Evolutionary conservation across 805 yeast species (phyloP).

Genomic region (Kazachstania martiniae): DNA sequence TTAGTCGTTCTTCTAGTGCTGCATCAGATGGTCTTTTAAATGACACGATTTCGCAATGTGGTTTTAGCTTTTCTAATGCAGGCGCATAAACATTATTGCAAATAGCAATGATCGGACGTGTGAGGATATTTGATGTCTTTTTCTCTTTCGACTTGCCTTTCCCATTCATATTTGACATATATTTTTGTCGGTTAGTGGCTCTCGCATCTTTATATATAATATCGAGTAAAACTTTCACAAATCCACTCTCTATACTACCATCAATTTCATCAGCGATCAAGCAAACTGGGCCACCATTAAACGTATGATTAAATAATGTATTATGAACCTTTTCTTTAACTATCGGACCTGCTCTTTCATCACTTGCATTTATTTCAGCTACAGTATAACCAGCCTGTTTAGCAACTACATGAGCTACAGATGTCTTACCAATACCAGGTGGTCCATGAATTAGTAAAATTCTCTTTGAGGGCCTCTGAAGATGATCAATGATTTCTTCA

Average conservation of each 20-base stretch:
- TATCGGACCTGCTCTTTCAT: slow-evolving; percentile 52
- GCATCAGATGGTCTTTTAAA: slow-evolving; percentile 49
- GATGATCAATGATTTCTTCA: slow-evolving; percentile 32
- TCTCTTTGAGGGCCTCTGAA: slow-evolving; percentile 48
- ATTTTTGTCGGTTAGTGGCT: slow-evolving; percentile 32
- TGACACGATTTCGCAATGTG: slow-evolving; percentile 57
- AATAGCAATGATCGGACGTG: slow-evolving; percentile 82
- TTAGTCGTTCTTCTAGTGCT: slow-evolving; percentile 37
- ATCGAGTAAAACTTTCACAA: slow-evolving; percentile 47
- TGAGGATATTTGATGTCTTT: slow-evolving; percentile 35
- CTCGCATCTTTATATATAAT: slow-evolving; percentile 46
- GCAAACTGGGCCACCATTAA: slow-evolving; percentile 69
- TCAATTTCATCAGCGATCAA: slow-evolving; percentile 86
- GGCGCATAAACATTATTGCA: slow-evolving; percentile 81
- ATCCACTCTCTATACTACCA: slow-evolving; percentile 58
- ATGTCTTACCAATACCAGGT: slow-evolving; percentile 88
- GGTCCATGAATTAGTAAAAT: slow-evolving; percentile 79
- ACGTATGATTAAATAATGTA: slow-evolving; percentile 53
- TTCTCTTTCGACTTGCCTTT: slow-evolving; percentile 18
- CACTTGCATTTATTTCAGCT: slow-evolving; percentile 80
- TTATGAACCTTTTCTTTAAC: slow-evolving; percentile 47
- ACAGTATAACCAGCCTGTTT: slow-evolving; percentile 70
- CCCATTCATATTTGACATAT: slow-evolving; percentile 5
- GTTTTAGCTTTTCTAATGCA: slow-evolving; percentile 63
- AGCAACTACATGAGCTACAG: slow-evolving; percentile 77